Base-by-base conservation (phyloP, 2,329 filamentous ascomycete genomes). In the Calycina marina region DNA sequence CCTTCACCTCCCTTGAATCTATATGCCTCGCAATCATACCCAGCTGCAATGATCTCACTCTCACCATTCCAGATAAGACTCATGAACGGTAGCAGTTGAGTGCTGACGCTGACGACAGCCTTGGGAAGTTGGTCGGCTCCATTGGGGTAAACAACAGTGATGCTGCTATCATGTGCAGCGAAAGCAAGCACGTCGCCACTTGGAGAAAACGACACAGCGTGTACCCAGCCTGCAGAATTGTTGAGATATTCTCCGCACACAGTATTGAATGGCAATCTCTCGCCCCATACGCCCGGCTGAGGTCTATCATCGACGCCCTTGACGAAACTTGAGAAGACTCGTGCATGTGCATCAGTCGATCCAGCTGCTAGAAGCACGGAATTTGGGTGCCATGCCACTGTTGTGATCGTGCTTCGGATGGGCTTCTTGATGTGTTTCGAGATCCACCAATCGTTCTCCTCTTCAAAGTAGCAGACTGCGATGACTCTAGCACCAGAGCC, bases 371-470 rank as follows among this genome's bases (percentile, higher is more conserved):
- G 67, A 18, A 98, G 71, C 11, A 98, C 90, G 6, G 82, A 92
- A 66, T 98, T 98, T 20, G 90, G 90, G 58, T 98, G 90, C 90
- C 90, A 98, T 36, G 79, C 77, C 27, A 98, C 74, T 11, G 81
- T 85, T 35, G 90, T 96, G 49, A 98, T 88, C 36, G 90, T 98
- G 56, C 85, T 93, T 45, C 88, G 81, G 50, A 98, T 93, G 13
- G 90, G 90, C 70, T 96, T 98, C 73, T 96, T 96, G 53, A 98
- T 62, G 60, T 98, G 90, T 68, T 98, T 98, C 22, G 86, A 94
- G 25, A 98, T 88, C 90, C 90, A 98, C 90, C 90, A 98, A 64
- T 98, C 86, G 59, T 98, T 94, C 59, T 98, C 90, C 56, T 93
- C 83, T 54, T 98, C 90, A 49, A 98, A 98, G 64, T 96, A 96